Evolutionary conservation across 2,329 filamentous ascomycete species (phyloP).

Genomic region (Calycina marina): DNA sequence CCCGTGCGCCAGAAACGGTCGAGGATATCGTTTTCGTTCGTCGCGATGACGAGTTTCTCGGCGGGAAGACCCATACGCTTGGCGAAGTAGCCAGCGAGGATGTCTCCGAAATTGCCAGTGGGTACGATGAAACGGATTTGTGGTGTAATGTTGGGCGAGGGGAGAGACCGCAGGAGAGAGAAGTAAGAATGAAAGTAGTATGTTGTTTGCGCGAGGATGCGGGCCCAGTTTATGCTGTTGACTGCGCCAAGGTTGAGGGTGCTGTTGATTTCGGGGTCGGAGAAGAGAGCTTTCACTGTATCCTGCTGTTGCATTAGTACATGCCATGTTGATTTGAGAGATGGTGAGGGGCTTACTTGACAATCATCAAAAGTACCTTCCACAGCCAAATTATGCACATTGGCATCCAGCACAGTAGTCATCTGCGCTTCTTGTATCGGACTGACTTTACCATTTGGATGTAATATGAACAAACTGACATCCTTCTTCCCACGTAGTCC

Average conservation of each 20-base stretch:
- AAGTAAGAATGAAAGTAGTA: constrained; percentile 98
- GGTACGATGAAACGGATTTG: constrained; percentile 78
- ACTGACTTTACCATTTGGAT: constrained; percentile 80
- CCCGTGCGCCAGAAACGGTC: constrained; percentile 89
- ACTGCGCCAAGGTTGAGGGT: constrained; percentile 78
- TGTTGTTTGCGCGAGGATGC: constrained; percentile 90
- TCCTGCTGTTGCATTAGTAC: constrained; percentile 34
- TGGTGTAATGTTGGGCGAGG: constrained; percentile 47
- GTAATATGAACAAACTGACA: constrained; percentile 88
- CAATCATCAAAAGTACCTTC: constrained; percentile 93
- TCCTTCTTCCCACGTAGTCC: constrained; percentile 92
- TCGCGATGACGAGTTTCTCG: constrained; percentile 81
- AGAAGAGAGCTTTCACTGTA: constrained; percentile 86
- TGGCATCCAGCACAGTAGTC: constrained; percentile 81
- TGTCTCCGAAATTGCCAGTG: constrained; percentile 93
- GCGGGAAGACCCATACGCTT: constrained; percentile 77
- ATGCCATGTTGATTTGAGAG: neutral
- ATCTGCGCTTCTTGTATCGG: constrained; percentile 94
- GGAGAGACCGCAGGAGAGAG: constrained; percentile 44
- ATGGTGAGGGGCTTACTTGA: constrained; percentile 45
- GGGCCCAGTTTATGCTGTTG: constrained; percentile 92
- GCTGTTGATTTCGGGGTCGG: constrained; percentile 69
- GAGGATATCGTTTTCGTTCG: constrained; percentile 95
- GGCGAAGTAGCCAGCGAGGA: constrained; percentile 86
- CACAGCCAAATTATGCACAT: constrained; percentile 85